A percentile compares a stretch with the other conserved stretches of the same genome.
Evolutionary conservation across 257 asterid genomes (phyloP).

Genomic region (Schizonepeta tenuifolia): DNA sequence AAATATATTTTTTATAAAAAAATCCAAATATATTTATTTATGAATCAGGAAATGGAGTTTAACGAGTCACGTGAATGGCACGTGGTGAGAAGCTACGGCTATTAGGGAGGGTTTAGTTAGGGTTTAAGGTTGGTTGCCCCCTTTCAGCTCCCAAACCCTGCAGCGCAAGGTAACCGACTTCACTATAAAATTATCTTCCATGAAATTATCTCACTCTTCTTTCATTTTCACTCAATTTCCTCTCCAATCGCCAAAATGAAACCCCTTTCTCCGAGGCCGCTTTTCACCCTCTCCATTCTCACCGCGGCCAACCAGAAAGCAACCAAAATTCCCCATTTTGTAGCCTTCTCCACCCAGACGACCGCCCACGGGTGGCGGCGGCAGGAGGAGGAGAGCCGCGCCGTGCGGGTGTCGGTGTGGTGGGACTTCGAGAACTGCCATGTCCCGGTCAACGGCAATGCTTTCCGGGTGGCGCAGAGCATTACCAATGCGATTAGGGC

Average conservation of each 20-base stretch:
- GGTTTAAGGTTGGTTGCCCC: constrained; percentile 24
- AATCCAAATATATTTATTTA: no score
- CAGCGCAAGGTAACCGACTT: constrained; percentile 12
- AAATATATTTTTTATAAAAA: no score
- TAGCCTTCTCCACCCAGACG: constrained; percentile 29
- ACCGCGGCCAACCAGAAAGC: constrained; percentile 28
- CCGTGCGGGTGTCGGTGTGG: constrained; percentile 90
- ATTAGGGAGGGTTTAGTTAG: constrained; percentile 35
- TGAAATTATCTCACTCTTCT: not conserved
- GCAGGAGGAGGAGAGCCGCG: constrained; percentile 74
- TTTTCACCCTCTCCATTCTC: constrained; percentile 42
- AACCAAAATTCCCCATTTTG: constrained; percentile 26
- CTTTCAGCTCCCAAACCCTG: constrained; percentile 20
- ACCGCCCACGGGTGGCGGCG: constrained; percentile 50
- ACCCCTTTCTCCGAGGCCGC: constrained; percentile 39
- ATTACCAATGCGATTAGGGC: constrained; percentile 79
- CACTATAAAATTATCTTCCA: not conserved
- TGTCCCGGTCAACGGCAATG: constrained; percentile 61
- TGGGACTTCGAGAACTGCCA: constrained; percentile 96
- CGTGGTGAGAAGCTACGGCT: not conserved
- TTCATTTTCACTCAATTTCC: not conserved
- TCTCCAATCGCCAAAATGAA: constrained; percentile 39
- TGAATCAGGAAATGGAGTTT: no score
- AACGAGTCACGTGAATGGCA: no score
- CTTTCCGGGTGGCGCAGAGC: constrained; percentile 61